These are phyloP conservation scores for Leptographium procerum DNA, from an alignment of 2,329 filamentous ascomycete genomes.

Conservation along the genomic window DNA sequence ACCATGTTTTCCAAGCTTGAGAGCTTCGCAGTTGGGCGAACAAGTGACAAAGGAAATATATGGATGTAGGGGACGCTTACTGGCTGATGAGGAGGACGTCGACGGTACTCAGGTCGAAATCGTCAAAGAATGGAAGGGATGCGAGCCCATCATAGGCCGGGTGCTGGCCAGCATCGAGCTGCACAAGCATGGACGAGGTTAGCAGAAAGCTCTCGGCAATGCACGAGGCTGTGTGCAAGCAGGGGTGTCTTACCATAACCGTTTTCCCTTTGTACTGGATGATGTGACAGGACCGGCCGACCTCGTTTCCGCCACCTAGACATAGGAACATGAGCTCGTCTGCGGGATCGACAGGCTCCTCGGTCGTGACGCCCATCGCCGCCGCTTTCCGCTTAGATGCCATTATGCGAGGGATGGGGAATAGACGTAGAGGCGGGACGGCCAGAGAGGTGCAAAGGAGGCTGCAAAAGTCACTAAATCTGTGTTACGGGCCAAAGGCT, in stretches of 20 bases:
- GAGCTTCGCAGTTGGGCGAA: neutral
- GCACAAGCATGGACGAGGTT: conserved; percentile 6
- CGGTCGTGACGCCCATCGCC: conserved; percentile 57
- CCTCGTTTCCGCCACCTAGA: conserved; percentile 90
- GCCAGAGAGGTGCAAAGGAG: neutral
- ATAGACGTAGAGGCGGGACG: neutral
- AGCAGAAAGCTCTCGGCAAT: neutral
- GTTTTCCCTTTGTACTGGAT: conserved; percentile 99
- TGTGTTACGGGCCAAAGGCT: neutral
- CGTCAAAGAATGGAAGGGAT: conserved; percentile 91
- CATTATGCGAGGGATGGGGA: conserved; percentile 40
- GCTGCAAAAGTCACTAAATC: neutral
- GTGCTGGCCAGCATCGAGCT: conserved; percentile 96
- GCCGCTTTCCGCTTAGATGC: conserved; percentile 85
- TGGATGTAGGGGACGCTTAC: conserved; percentile 48
- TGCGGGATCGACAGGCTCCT: conserved; percentile 83
- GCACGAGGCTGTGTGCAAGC: neutral
- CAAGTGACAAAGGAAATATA: neutral
- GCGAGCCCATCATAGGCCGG: conserved; percentile 91
- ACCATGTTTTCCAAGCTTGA: neutral
- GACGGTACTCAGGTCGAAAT: conserved; percentile 94
- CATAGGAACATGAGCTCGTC: conserved; percentile 93
- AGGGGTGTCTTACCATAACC: conserved; percentile 63
- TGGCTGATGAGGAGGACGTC: conserved; percentile 97
- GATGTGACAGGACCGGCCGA: conserved; percentile 93